Evolutionary conservation across 148 eudicot species (phyloP).

Genomic region (Selenicereus undatus): DNA sequence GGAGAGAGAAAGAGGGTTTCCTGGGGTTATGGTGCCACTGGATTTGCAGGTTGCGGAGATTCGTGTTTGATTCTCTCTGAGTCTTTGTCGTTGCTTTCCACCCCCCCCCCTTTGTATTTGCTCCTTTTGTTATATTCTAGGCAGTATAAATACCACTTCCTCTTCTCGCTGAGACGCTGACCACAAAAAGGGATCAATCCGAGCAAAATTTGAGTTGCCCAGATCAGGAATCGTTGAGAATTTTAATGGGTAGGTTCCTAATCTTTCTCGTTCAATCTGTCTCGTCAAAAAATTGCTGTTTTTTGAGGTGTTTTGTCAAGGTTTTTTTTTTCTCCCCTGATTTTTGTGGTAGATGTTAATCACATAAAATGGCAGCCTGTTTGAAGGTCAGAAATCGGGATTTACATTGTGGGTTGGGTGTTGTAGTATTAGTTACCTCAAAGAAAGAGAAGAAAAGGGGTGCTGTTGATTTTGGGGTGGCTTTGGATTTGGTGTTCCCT

Average conservation of each 20-base stretch:
- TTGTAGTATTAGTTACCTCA: background rate
- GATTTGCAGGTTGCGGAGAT: conserved; percentile 29
- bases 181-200: background rate
- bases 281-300: background rate
- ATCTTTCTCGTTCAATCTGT: conserved; percentile 9
- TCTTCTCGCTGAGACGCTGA: background rate
- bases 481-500: conserved; percentile 20
- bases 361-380: background rate
- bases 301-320: background rate
- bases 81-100: background rate
- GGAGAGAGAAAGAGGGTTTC: conserved; percentile 16
- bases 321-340: background rate
- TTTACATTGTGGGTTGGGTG: background rate
- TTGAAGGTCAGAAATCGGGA: background rate
- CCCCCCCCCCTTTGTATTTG: background rate
- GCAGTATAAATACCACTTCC: conserved; percentile 15
- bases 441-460: background rate
- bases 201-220: conserved; percentile 22
- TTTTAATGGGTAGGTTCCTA: conserved; percentile 36
- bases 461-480: conserved; percentile 4
- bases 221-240: conserved; percentile 18
- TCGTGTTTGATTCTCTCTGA: conserved; percentile 21
- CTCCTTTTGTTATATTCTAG: background rate
- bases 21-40: conserved; percentile 25
- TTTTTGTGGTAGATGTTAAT: background rate